phyloP scores from a whole-genome alignment of 2,329 filamentous ascomycete species.

The Colletotrichum cereale region DNA sequence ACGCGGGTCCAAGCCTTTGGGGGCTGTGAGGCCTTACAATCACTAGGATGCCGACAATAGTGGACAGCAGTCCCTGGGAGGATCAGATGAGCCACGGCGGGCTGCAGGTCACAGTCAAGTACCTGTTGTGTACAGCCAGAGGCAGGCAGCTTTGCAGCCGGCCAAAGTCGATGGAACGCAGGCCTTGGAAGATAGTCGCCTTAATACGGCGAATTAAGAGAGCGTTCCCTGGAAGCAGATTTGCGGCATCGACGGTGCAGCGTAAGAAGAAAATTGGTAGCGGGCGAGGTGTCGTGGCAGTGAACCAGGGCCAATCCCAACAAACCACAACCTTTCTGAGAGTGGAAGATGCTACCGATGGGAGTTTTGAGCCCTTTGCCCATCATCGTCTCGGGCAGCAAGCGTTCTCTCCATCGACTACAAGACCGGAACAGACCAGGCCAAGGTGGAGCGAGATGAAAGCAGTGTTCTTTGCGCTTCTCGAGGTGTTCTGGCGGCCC shows the following conservation, averaged over 20 bases:
- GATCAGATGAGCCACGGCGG: conserved; percentile 20
- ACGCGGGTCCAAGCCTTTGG: conserved; percentile 5
- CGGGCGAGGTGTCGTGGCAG: conserved; percentile 14
- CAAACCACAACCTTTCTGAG: not conserved
- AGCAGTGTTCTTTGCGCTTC: conserved; percentile 32
- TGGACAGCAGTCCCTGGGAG: not conserved
- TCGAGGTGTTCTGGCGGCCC: conserved; percentile 13
- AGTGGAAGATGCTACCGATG: not conserved
- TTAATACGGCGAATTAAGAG: conserved; percentile 22
- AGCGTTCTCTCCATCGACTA: conserved; percentile 8
- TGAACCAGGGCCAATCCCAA: conserved; percentile 20
- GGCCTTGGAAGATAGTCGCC: conserved; percentile 11
- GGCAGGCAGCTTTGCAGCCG: conserved; percentile 3
- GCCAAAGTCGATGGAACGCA: conserved; percentile 15
- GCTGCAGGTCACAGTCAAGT: conserved; percentile 30
- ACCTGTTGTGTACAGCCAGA: conserved; percentile 6
- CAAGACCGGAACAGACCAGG: conserved; percentile 20
- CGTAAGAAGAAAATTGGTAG: conserved; percentile 12
- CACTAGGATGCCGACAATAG: not conserved
- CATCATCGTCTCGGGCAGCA: conserved; percentile 10
- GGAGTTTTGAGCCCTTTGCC: not conserved
- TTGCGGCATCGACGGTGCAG: not conserved
- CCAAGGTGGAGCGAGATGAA: conserved; percentile 15
- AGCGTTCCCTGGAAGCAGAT: conserved; percentile 9
- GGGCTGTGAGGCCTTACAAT: conserved; percentile 13